Evolutionary conservation across 768 basidiomycete species (phyloP), one percentile per base, ranked within the genome.

Genomic region (Tulasnella sp.): DNA sequence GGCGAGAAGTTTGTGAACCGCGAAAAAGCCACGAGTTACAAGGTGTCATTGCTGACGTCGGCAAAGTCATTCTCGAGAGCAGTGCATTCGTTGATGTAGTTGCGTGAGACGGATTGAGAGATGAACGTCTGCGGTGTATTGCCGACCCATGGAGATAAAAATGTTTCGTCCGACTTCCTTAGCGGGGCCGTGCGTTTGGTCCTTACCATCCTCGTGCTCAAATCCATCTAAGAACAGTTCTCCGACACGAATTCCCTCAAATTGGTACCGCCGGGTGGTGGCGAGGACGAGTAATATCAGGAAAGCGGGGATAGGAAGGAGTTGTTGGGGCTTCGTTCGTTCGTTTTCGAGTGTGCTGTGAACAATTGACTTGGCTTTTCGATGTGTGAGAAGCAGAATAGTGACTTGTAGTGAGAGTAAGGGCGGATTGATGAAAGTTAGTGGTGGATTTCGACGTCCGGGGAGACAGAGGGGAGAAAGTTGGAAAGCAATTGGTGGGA

Each of bases 41-140:
- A 18, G 16, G 72, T 46, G 44, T 88, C 85, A 16, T 85, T 86
- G 23, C 85, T 86, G 5, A 90, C 85, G 79, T 85, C 90, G 3
- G 90, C 90, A 70, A 93, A 82, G 81, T 92, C 91, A 72, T 86
- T 82, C 18, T 84, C 83, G 29, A 85, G 79, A 0, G 92, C 91
- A 0, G 89, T 89, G 3, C 82, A 82, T 76, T 87, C 83, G 79
- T 82, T 80, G 75, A 89, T 86, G 78, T 88, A 89, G 79, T 86
- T 85, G 44, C 85, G 88, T 67, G 20, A 5, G 16, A 39, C 5
- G 13, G 35, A 35, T 35, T 35, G 35, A 5, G 35, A 5, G 2
- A 35, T 35, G 35, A 35, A 35, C 35, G 35, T 5, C 23, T 18
- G 13, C 4, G 13, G 20, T 9, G 23, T 42, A 35, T 5, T 26